Conservation (phyloP, 306 rosid species). For the Delonix regia region DNA sequence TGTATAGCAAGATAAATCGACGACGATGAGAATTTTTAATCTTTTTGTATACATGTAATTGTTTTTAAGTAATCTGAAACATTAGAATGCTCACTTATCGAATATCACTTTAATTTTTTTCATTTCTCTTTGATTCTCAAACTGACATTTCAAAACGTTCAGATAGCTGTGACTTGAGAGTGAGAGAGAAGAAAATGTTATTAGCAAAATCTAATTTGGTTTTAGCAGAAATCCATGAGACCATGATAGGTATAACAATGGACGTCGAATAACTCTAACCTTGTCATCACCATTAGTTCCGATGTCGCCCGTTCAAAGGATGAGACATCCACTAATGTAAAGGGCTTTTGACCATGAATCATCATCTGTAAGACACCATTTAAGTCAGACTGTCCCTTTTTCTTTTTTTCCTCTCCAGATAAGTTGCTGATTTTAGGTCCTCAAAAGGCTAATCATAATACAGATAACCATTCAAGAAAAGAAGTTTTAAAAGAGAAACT, state of each 20-base stretch:
- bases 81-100: background rate
- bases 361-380: conserved; percentile 7
- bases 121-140: background rate
- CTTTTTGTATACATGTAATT: too few relatives aligned
- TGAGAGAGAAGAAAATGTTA: background rate
- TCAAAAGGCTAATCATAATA: conserved; percentile 35
- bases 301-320: conserved; percentile 28
- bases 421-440: conserved; percentile 11
- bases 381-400: conserved; percentile 35
- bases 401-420: background rate
- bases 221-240: conserved; percentile 27
- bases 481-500: conserved; percentile 5
- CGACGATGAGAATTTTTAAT: too few relatives aligned
- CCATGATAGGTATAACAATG: background rate
- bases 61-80: background rate
- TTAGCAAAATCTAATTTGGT: background rate
- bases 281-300: conserved; percentile 22
- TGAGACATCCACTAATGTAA: conserved; percentile 28
- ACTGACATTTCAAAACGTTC: background rate
- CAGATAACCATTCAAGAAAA: conserved; percentile 24
- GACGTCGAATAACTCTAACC: background rate
- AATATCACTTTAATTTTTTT: background rate
- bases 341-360: conserved; percentile 23
- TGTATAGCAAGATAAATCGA: too few relatives aligned
- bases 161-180: background rate